These are phyloP conservation scores for Aspergillus sp. DNA, from an alignment of 2,329 filamentous ascomycete species.

Conservation along the genomic window DNA sequence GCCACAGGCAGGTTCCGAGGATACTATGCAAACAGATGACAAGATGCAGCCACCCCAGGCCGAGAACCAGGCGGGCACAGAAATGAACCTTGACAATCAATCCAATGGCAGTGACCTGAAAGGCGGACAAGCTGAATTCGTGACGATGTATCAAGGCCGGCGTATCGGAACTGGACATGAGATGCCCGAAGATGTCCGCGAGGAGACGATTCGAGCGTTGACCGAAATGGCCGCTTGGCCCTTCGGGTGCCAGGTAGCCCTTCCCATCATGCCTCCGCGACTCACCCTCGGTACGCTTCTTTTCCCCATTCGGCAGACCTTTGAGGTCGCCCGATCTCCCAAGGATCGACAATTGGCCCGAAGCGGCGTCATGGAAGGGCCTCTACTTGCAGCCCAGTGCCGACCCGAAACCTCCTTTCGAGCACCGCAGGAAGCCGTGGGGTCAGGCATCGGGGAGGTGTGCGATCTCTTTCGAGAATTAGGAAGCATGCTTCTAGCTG, in stretches of 20 bases:
- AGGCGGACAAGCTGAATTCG: slow-evolving; percentile 12
- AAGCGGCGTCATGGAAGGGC: slow-evolving; percentile 58
- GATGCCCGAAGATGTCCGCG: slow-evolving; percentile 59
- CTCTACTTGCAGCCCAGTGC: slow-evolving; percentile 56
- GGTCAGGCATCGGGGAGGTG: slow-evolving; percentile 36
- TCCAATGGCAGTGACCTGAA: neutral
- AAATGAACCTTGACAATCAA: slow-evolving; percentile 27
- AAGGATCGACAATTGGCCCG: slow-evolving; percentile 53
- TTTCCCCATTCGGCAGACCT: slow-evolving; percentile 57
- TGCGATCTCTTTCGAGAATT: slow-evolving; percentile 60
- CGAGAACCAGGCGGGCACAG: slow-evolving; percentile 12
- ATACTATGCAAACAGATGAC: slow-evolving; percentile 21
- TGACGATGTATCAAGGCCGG: slow-evolving; percentile 55
- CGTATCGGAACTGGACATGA: slow-evolving; percentile 57
- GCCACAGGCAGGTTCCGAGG: slow-evolving; percentile 17
- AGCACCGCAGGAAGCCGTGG: slow-evolving; percentile 25
- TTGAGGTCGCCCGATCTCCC: slow-evolving; percentile 54
- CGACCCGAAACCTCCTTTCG: slow-evolving; percentile 57
- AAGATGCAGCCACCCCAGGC: slow-evolving; percentile 14
- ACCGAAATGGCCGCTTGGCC: slow-evolving; percentile 59
- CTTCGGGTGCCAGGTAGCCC: slow-evolving; percentile 55
- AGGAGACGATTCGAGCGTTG: slow-evolving; percentile 56
- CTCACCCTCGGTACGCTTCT: slow-evolving; percentile 52
- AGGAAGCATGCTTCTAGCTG: slow-evolving; percentile 56
- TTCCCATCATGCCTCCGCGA: slow-evolving; percentile 48